A percentile compares a stretch with the other conserved stretches of the same genome.
Conservation (phyloP, 352 stramenopile genomes). For the Pythium dissotocum region DNA sequence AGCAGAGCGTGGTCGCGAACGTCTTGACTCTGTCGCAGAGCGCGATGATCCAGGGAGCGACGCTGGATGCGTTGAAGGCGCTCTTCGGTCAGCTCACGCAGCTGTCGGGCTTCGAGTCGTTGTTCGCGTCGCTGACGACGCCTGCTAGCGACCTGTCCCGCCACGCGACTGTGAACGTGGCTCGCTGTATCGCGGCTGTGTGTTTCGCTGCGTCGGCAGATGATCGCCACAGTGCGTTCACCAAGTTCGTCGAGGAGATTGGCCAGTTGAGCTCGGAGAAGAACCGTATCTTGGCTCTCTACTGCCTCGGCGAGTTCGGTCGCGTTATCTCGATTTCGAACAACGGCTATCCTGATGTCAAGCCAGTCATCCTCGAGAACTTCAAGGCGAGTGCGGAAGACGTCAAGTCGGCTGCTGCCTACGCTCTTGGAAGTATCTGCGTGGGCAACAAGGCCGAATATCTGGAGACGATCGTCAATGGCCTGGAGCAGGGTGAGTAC, state of each 20-base stretch:
- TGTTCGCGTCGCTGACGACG: conserved; percentile 86
- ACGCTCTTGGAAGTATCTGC: conserved; percentile 95
- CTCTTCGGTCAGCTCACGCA: conserved; percentile 76
- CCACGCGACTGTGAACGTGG: conserved; percentile 94
- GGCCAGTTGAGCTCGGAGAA: conserved; percentile 52
- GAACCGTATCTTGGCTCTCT: conserved; percentile 90
- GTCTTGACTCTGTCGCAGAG: conserved; percentile 89
- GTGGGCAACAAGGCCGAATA: conserved; percentile 93
- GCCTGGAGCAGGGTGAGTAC: conserved; percentile 89
- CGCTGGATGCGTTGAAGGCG: conserved; percentile 69
- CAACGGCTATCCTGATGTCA: conserved; percentile 79
- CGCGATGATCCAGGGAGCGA: conserved; percentile 85
- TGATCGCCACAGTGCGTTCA: conserved; percentile 71
- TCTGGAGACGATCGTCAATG: conserved; percentile 91
- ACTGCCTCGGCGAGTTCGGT: conserved; percentile 95
- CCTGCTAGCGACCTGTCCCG: conserved; percentile 70
- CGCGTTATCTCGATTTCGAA: conserved; percentile 85
- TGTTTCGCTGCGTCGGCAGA: conserved; percentile 55
- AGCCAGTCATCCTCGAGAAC: conserved; percentile 88
- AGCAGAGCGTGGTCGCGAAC: conserved; percentile 73
- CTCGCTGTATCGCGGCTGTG: conserved; percentile 90
- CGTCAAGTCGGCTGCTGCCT: conserved; percentile 95
- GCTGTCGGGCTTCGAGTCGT: conserved; percentile 75
- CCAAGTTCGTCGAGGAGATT: conserved; percentile 74
- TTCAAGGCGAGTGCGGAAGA: conserved; percentile 92